Evolutionary conservation across 352 stramenopile genomes (phyloP), one percentile per base, ranked within the genome.

Genomic region (Phytophthora boehmeriae): DNA sequence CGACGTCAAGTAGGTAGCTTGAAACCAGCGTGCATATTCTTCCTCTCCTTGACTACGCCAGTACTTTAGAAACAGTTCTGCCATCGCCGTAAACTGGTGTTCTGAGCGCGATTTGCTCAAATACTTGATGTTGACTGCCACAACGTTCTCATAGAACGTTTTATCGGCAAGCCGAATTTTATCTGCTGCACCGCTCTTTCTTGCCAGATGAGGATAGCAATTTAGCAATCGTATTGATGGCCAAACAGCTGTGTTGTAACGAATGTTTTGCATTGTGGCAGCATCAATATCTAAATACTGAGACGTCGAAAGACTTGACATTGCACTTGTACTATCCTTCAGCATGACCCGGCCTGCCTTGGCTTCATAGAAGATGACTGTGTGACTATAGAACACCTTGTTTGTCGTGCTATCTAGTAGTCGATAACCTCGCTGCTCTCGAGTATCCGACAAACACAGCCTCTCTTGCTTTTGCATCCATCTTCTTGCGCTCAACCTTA

Each of bases 281-380:
- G 70, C 19, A 5, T 67, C 19, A 23, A 68, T 30, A 2, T 20
- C 23, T 17, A 76, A 73, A 17, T n/a, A n/a, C n/a, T n/a, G n/a
- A n/a, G n/a, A n/a, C n/a, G n/a, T n/a, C n/a, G n/a, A n/a, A n/a
- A n/a, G n/a, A n/a, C n/a, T n/a, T n/a, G n/a, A n/a, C n/a, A n/a
- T n/a, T n/a, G n/a, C n/a, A n/a, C n/a, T n/a, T n/a, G n/a, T n/a
- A n/a, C n/a, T n/a, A n/a, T n/a, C n/a, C n/a, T n/a, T n/a, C n/a
- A n/a, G n/a, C n/a, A n/a, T n/a, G n/a, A n/a, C n/a, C n/a, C n/a
- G n/a, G n/a, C n/a, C n/a, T n/a, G n/a, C n/a, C n/a, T n/a, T n/a
- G n/a, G n/a, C n/a, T n/a, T n/a, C n/a, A n/a, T n/a, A n/a, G n/a
- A n/a, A n/a, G n/a, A n/a, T n/a, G n/a, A n/a, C n/a, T n/a, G n/a